phyloP scores from a whole-genome alignment of 2,329 filamentous ascomycete species.

The Exophiala viscosa region DNA sequence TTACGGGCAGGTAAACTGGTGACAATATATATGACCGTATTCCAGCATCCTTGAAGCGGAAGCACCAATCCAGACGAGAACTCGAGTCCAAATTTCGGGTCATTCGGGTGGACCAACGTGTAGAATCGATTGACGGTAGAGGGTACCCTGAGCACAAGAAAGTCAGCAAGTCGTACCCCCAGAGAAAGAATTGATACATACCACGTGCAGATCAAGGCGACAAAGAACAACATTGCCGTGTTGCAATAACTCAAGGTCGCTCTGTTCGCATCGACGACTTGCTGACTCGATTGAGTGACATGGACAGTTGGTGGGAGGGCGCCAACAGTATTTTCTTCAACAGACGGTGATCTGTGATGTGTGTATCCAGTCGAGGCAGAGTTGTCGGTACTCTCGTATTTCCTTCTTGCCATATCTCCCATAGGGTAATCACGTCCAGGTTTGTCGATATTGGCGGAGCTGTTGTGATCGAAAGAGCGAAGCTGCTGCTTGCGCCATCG shows the following conservation, averaged over 20 bases:
- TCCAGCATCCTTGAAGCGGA: slow-evolving; percentile 82
- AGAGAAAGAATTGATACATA: slow-evolving; percentile 22
- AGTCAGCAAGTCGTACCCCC: not conserved
- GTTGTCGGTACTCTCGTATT: slow-evolving; percentile 13
- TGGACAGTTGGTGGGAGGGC: slow-evolving; percentile 2
- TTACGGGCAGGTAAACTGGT: slow-evolving; percentile 65
- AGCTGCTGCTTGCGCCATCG: slow-evolving; percentile 60
- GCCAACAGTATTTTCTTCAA: not conserved
- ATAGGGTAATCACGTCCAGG: slow-evolving; percentile 7
- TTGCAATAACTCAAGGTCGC: slow-evolving; percentile 40
- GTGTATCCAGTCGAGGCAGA: not conserved
- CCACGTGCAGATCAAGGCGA: slow-evolving; percentile 43
- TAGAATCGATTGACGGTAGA: slow-evolving; percentile 75
- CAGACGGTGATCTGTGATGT: slow-evolving; percentile 6
- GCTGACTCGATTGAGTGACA: slow-evolving; percentile 2
- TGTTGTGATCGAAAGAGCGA: slow-evolving; percentile 7
- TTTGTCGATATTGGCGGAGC: not conserved
- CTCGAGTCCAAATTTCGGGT: slow-evolving; percentile 57
- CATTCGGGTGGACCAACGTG: slow-evolving; percentile 56
- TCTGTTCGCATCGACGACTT: slow-evolving; percentile 32
- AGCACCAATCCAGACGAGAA: slow-evolving; percentile 70
- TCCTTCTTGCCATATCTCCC: slow-evolving; percentile 6
- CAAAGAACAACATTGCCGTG: slow-evolving; percentile 39
- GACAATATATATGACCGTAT: slow-evolving; percentile 69
- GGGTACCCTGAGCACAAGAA: slow-evolving; percentile 46